Percentiles rank a stretch among this genome's conserved stretches.
Conservation (phyloP, 2,329 filamentous ascomycete species). For the Talaromyces sp. region DNA sequence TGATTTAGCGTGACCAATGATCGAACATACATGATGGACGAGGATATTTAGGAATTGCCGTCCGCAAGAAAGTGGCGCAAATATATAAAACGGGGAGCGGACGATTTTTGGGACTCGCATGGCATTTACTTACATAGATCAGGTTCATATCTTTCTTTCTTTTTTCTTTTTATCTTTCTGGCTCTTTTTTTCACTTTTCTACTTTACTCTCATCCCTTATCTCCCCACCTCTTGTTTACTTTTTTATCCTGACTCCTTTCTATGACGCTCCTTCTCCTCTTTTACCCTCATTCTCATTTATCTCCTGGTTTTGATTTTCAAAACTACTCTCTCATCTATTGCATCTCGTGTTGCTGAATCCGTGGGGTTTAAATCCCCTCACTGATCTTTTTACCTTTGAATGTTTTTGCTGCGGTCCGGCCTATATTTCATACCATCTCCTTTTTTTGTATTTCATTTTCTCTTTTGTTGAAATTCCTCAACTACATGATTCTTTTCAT, state of each 20-base stretch:
- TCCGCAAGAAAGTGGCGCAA: slow-evolving; percentile 40
- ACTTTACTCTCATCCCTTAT: slow-evolving; percentile 11
- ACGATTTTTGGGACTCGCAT: slow-evolving; percentile 42
- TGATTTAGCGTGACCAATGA: slow-evolving; percentile 46
- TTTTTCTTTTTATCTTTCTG: slow-evolving; percentile 15
- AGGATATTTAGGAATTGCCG: slow-evolving; percentile 37
- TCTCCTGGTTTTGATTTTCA: slow-evolving; percentile 14
- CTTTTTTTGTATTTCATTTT: slow-evolving; percentile 36
- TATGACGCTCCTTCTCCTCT: slow-evolving; percentile 24
- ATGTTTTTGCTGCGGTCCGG: slow-evolving; percentile 19
- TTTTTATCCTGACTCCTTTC: slow-evolving; percentile 14
- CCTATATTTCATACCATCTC: slow-evolving; percentile 31
- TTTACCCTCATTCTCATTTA: slow-evolving; percentile 20
- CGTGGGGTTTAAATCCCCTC: slow-evolving; percentile 20
- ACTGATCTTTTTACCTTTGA: slow-evolving; percentile 19
- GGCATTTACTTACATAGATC: slow-evolving; percentile 43
- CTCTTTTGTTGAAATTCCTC: slow-evolving; percentile 33
- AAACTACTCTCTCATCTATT: slow-evolving; percentile 18
- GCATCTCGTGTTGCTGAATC: slow-evolving; percentile 23
- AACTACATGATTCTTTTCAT: slow-evolving; percentile 31
- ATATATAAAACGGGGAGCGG: slow-evolving; percentile 43
- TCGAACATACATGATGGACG: slow-evolving; percentile 46
- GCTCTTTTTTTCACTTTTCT: slow-evolving; percentile 16
- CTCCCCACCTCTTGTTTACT: slow-evolving; percentile 11
- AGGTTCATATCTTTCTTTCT: slow-evolving; percentile 38